Conservation (phyloP, 2,329 filamentous ascomycete species). For the Xylogone sp. region DNA sequence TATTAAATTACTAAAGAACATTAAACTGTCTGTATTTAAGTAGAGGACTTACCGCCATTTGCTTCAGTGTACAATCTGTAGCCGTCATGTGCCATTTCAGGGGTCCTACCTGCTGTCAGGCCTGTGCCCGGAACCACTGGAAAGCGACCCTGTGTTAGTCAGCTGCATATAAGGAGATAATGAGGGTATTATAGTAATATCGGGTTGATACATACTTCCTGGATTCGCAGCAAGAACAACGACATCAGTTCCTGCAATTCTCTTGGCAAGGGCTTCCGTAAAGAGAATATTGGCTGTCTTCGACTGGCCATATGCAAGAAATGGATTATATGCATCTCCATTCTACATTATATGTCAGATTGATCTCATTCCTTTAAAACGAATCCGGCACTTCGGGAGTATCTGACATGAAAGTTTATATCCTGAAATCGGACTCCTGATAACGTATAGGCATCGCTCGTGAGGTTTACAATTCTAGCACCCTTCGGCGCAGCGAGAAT, state of each 20-base stretch:
- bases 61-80: no score
- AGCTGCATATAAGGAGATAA: no score
- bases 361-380: not conserved
- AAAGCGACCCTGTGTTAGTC: no score
- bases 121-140: no score
- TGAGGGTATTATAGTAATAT: no score
- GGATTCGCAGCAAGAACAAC: constrained; percentile 25
- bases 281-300: constrained; percentile 34
- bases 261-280: constrained; percentile 20
- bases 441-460: constrained; percentile 32
- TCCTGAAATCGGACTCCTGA: not conserved
- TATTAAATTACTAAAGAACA: no score
- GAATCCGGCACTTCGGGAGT: not conserved
- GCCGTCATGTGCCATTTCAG: no score
- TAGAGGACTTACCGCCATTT: no score
- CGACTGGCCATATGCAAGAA: constrained; percentile 31
- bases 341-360: not conserved
- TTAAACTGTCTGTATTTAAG: no score
- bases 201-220: constrained; percentile 14
- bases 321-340: constrained; percentile 26
- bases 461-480: constrained; percentile 33
- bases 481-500: constrained; percentile 11
- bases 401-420: constrained; percentile 6
- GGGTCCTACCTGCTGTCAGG: no score
- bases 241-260: constrained; percentile 21